Evolutionary conservation across 345 rosid species (phyloP), one percentile per base, ranked within the genome.

Genomic region (Gossypium anomalum): DNA sequence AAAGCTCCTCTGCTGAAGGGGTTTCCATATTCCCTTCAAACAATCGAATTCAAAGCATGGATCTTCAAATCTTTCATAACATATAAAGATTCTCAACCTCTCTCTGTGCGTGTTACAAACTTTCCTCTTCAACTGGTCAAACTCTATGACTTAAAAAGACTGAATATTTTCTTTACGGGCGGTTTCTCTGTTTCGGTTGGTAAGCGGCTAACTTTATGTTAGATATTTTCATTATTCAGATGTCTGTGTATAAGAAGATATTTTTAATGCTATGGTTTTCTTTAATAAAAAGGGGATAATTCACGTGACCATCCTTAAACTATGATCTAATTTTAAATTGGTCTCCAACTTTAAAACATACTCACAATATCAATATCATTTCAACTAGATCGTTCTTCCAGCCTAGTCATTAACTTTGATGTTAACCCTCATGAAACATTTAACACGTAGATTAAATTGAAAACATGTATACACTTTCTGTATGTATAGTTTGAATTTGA

Each of bases 1-100:
- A 74, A 2, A 95, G 89, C 85, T 93, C 88, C 48, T 93, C 96
- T 17, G 92, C 84, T 16, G 96, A 89, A 49, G 92, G 90, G 13
- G 83, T 84, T 58, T 86, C 97, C 92, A 91, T 69, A 12, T 25
- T 17, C 22, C 59, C 16, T 53, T 52, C 47, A 52, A 57, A 44
- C 48, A 70, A 70, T n/a, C 73, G 34, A 29, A 53, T 10, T 11
- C 61, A 29, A 70, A 52, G 25, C 60, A 70, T 70, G 58, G 60
- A 49, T 7, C 23, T 51, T 70, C 48, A 34, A 70, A 52, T 20
- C 45, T 29, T 16, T 22, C 67, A 72, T 72, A 11, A 41, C 52
- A 72, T 59, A 17, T 15, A n/a, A 43, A 44, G 75, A 43, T 75
- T 14, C 45, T 12, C 59, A 45, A 56, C 22, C 59, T 45, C 15